Evolutionary conservation across 2,329 filamentous ascomycete species (phyloP).

Genomic region (Rutstroemia sp.): DNA sequence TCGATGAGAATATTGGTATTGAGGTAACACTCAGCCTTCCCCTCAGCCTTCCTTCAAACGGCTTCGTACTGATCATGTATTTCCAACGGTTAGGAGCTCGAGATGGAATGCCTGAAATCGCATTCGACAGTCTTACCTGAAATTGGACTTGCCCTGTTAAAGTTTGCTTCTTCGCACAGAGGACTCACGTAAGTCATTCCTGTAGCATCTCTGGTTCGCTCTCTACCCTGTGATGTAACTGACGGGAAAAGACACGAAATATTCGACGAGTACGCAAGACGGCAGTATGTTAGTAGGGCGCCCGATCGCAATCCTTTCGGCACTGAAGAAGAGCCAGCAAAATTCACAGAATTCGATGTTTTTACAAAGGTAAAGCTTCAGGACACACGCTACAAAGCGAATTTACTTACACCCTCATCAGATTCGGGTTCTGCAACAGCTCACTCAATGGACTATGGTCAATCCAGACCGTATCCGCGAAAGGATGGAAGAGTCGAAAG

Average conservation of each 20-base stretch:
- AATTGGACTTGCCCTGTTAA: constrained; percentile 80
- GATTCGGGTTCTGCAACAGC: constrained; percentile 75
- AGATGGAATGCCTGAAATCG: constrained; percentile 79
- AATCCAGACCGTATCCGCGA: constrained; percentile 83
- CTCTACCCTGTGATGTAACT: constrained; percentile 19
- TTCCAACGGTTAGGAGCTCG: constrained; percentile 59
- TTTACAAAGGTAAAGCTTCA: constrained; percentile 59
- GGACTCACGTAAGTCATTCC: constrained; percentile 68
- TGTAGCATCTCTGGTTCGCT: background rate
- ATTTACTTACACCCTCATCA: constrained; percentile 32
- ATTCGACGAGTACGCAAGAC: constrained; percentile 87
- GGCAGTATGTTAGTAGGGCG: constrained; percentile 79
- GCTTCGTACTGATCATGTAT: background rate
- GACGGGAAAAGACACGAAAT: constrained; percentile 58
- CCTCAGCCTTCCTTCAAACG: background rate
- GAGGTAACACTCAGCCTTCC: constrained; percentile 53
- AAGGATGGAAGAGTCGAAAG: constrained; percentile 74
- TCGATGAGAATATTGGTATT: constrained; percentile 81
- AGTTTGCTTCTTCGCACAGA: constrained; percentile 89
- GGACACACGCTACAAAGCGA: constrained; percentile 33
- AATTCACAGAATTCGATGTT: constrained; percentile 75
- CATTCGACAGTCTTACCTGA: constrained; percentile 67
- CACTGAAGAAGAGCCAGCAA: constrained; percentile 60
- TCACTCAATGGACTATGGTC: constrained; percentile 83
- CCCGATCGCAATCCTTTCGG: constrained; percentile 81